phyloP scores from a whole-genome alignment of 805 yeast genomes.

The Hyphopichia homilentoma region DNA sequence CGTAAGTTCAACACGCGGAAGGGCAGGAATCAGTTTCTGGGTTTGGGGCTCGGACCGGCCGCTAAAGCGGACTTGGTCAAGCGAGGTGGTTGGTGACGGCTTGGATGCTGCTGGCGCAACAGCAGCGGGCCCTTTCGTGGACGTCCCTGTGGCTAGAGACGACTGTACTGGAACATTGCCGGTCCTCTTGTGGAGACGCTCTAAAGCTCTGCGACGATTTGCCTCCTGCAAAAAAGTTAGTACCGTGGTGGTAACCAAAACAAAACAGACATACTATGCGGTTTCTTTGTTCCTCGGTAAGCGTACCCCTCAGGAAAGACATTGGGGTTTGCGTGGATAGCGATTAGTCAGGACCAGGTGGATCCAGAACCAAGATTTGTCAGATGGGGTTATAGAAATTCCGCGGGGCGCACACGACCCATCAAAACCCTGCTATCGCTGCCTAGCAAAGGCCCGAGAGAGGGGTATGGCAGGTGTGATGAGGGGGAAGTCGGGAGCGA shows the following conservation, averaged over 20 bases:
- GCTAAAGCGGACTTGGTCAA: neutral
- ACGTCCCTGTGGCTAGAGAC: conserved; percentile 1
- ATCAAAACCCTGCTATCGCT: too few relatives aligned
- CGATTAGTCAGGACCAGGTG: too few relatives aligned
- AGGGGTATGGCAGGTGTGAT: too few relatives aligned
- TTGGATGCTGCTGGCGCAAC: conserved; percentile 1
- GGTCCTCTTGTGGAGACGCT: conserved; percentile 45
- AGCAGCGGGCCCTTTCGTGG: neutral
- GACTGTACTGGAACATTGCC: conserved; percentile 1
- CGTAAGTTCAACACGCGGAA: conserved; percentile 34
- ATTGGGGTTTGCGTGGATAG: too few relatives aligned
- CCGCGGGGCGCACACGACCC: too few relatives aligned
- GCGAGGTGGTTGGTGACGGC: conserved; percentile 4
- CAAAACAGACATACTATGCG: conserved; percentile 29
- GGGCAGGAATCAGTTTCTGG: conserved; percentile 8
- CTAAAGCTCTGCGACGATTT: conserved; percentile 60
- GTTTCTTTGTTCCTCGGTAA: conserved; percentile 32
- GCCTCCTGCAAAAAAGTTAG: conserved; percentile 43
- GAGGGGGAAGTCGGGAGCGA: too few relatives aligned
- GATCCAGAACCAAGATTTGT: too few relatives aligned
- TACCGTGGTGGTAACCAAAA: conserved; percentile 3
- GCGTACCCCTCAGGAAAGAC: conserved; percentile 19
- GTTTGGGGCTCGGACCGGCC: neutral
- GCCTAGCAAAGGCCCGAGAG: too few relatives aligned
- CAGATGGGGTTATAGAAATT: too few relatives aligned